These are phyloP conservation scores for Fraxinus platypoda DNA, from an alignment of 305 asterid genomes.

Conservation along the genomic window DNA sequence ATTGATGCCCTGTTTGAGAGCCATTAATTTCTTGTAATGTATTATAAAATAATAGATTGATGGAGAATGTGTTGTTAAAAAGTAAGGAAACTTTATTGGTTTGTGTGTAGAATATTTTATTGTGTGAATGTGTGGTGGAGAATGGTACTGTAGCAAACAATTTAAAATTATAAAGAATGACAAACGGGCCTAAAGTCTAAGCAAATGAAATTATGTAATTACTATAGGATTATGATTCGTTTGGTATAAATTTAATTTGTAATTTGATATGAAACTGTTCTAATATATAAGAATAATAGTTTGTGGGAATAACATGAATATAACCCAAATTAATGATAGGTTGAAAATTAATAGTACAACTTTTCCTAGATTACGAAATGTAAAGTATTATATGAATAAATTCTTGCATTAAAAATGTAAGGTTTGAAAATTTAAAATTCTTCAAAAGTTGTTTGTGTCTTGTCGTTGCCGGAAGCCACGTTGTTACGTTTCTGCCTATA, in stretches of 20 bases:
- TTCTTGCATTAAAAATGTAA: not conserved
- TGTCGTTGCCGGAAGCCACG: not conserved
- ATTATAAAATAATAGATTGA: too few relatives aligned
- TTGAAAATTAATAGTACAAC: not conserved
- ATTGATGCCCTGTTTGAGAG: not conserved
- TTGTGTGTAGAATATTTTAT: too few relatives aligned
- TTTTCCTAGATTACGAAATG: not conserved
- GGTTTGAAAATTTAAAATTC: not conserved
- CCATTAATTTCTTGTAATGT: too few relatives aligned
- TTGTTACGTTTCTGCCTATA: not conserved
- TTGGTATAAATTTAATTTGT: not conserved
- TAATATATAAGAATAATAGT: not conserved
- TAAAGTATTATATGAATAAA: not conserved
- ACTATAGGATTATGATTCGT: not conserved
- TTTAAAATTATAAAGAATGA: too few relatives aligned
- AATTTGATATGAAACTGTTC: not conserved
- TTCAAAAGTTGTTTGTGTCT: not conserved
- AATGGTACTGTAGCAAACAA: too few relatives aligned
- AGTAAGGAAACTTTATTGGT: too few relatives aligned
- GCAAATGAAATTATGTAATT: not conserved
- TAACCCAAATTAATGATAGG: not conserved
- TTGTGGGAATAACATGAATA: not conserved
- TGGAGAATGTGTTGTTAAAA: too few relatives aligned
- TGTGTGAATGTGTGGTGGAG: too few relatives aligned
- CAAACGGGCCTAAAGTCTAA: not conserved